These are phyloP conservation scores for Wickerhamomyces hampshirensis DNA, from an alignment of 805 yeast genomes.

Conservation along the genomic window DNA sequence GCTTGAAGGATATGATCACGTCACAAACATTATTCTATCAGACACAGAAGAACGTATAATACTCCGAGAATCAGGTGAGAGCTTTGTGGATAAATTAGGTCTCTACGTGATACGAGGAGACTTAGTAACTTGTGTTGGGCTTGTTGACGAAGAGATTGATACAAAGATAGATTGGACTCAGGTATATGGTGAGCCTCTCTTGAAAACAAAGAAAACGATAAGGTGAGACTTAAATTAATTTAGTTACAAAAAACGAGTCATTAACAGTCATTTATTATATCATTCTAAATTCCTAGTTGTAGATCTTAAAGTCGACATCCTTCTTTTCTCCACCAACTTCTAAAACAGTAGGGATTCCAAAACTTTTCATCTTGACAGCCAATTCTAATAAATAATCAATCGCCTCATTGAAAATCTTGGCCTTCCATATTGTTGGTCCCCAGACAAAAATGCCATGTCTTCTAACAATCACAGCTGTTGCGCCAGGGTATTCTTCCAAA, in stretches of 20 bases:
- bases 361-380: constrained; percentile 74
- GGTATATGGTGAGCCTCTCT: constrained; percentile 20
- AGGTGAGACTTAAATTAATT: constrained; percentile 8
- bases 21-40: constrained; percentile 54
- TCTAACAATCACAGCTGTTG: constrained; percentile 85
- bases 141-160: constrained; percentile 41
- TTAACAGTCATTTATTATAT: neutral
- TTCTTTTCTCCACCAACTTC: constrained; percentile 30
- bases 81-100: constrained; percentile 35
- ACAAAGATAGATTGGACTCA: constrained; percentile 31
- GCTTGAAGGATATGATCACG: constrained; percentile 59
- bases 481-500: constrained; percentile 62
- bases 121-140: constrained; percentile 51
- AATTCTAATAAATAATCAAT: constrained; percentile 83
- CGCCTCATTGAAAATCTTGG: constrained; percentile 90
- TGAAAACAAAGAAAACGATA: constrained; percentile 23
- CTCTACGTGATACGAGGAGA: constrained; percentile 55
- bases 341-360: constrained; percentile 53
- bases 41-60: constrained; percentile 48
- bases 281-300: constrained; percentile 10
- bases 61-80: constrained; percentile 25
- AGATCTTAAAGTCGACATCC: constrained; percentile 19
- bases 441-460: constrained; percentile 96
- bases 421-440: constrained; percentile 92
- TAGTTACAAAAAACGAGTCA: no score